Base-by-base conservation (phyloP, 2,329 filamentous ascomycete species). In the Ceratocystis smalleyi region DNA sequence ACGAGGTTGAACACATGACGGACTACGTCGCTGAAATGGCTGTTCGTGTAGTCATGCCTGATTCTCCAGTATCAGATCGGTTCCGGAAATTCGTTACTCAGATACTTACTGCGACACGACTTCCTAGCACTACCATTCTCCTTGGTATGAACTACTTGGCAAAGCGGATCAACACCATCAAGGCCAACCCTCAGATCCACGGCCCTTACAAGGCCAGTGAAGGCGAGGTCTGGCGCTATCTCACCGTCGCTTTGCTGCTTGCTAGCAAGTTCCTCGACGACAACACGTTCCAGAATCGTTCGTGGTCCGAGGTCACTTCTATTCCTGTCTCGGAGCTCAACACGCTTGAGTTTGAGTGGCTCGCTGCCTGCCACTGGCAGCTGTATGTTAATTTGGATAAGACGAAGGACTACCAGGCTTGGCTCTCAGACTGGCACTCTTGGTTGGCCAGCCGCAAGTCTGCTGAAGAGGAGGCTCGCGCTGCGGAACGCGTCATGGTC, bases 251-350 rank as follows among this genome's bases (percentile, higher is more conserved):
- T 6, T 78, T 96, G 65, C 81, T 96, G 62, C 80, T 96, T 63
- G 91, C 90, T 67, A 95, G 90, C 83, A 96, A 96, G 77, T 96
- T 96, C 71, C 79, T 96, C 69, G 91, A 96, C 71, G 91, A 96
- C 79, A 96, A 96, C 76, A 96, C 91, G 5, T 96, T 96, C 76
- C 91, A 96, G 79, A 96, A 96, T 77, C 87, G 89, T 64, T 96
- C 91, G 1, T 96, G 91, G 91, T 89, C 91, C 4, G 91, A 96
- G 72, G 91, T 96, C 62, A 96, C 90, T 75, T 89, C 89, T 67
- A 95, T 96, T 69, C 80, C 86, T 40, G 90, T 96, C 22, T 76
- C 81, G 2, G 90, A 96, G 71, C 80, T 96, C 69, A 96, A 96
- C 76, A 79, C 81, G 67, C 82, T 95, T 73, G 91, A 96, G 77